Base-by-base conservation (phyloP, 768 basidiomycete genomes). In the Filobasidium wieringae region DNA sequence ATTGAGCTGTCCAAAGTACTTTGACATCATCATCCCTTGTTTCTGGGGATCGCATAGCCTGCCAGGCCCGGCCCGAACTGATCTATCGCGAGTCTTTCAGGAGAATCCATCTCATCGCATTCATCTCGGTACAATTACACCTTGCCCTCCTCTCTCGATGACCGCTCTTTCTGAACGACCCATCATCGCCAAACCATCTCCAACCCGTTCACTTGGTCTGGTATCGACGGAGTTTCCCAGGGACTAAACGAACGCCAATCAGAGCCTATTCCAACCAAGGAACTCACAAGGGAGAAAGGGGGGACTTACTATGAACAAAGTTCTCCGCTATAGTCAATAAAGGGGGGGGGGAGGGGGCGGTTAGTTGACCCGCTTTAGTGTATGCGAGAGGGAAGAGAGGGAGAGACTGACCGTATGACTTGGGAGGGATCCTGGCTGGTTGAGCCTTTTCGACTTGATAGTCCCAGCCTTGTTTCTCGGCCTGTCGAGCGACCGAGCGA, bases 381-480 rank as follows among this genome's bases (percentile, higher is more conserved):
- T n/a, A n/a, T n/a, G n/a, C n/a, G n/a, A n/a, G n/a, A n/a, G 6
- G 8, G 41, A 40, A 43, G 27, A 24, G 57, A 50, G 0, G 50
- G n/a, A 52, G 32, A 26, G 36, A 70, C 72, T 64, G 51, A 66
- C 72, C 72, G 63, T 76, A 76, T 40, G 63, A 67, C 68, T 76
- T 76, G 29, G 74, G 63, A 12, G 66, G 69, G 58, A 75, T 72
- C 66, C 72, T 72, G 24, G 69, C 58, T 53, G 62, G 66, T 47
- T 66, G 65, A 24, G 66, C 69, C 51, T 80, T 85, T 59, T 78
- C 88, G 81, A 96, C 79, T 70, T 85, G 86, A 76, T 90, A 93
- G 69, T 90, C 85, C 92, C 91, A 95, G 37, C 90, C 93, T 79
- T 97, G 93, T 77, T 91, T 95, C 79, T 95, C 92, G 24, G 90